phyloP scores from a whole-genome alignment of 345 rosid genomes.

The Citrus maxima region DNA sequence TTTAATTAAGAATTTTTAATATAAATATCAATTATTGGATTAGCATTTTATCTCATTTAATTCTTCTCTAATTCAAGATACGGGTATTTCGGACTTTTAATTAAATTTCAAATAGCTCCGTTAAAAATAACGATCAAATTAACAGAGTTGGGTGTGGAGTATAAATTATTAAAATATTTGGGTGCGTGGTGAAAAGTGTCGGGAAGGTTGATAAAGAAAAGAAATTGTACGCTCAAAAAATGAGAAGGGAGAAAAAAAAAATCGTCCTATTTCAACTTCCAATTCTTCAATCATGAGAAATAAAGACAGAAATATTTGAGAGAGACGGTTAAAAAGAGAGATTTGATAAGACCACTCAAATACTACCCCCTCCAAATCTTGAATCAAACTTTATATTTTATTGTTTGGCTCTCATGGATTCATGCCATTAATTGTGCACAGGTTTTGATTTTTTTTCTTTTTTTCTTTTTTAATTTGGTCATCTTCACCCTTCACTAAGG shows the following conservation, averaged over 20 bases:
- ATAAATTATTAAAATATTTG: no score
- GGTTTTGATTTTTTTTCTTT: no score
- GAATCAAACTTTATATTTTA: background rate
- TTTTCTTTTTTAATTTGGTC: no score
- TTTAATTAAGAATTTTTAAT: no score
- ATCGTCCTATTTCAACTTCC: background rate
- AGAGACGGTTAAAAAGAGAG: background rate
- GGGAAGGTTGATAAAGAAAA: background rate
- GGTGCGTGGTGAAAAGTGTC: no score
- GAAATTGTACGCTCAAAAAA: background rate
- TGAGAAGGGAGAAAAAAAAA: background rate
- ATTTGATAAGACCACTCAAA: background rate
- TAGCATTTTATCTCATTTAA: no score
- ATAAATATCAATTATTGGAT: no score
- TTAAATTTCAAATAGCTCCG: accelerated
- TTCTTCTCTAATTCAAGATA: no score
- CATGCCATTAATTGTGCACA: background rate
- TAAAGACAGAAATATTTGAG: background rate
- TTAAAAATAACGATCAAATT: no score
- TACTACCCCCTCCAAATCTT: background rate
- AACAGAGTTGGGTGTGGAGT: accelerated
- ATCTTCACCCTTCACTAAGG: no score
- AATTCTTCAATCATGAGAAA: background rate
- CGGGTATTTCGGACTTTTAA: no score
- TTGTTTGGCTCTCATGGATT: background rate